Evolutionary conservation across 208 protist species (phyloP), one percentile per base, ranked within the genome.

Genomic region (Willaertia magna): DNA sequence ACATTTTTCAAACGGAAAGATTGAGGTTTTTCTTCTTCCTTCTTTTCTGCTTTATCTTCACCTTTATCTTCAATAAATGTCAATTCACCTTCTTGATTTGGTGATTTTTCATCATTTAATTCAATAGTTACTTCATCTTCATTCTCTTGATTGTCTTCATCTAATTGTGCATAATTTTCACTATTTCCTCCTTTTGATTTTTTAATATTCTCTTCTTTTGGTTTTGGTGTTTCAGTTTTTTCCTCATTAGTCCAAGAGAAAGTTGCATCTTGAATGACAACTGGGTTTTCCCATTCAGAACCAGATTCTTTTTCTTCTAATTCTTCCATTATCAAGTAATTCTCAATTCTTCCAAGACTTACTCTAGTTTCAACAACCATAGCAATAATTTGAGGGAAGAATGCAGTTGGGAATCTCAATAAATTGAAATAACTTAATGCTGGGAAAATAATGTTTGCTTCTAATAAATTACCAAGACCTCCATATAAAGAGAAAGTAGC

Each of bases 361-460:
- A 92, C 90, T 30, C 52, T 78, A 34, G 87, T 87, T 42, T 92
- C 89, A 7, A 89, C 90, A 1, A 90, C 1, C 0, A 48, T 43
- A 49, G 74, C 89, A 40, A 92, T 67, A n/a, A 93, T 55, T 4
- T 46, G 59, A 22, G 91, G 91, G 1, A 92, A 85, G 79, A 91
- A 88, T 44, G 82, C 86, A 0, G 88, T 12, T 78, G 83, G 74
- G 18, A 85, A 74, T n/a, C 91, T 90, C 48, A 98, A 91, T 18
- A 96, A 91, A 86, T 93, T 92, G 74, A 98, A 93, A 52, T 97
- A 91, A 7, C 92, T 85, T 46, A 98, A 92, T 30, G 93, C 83
- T 2, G 95, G 94, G 83, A 97, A 97, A 40, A 83, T 83, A 43
- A 95, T 88, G 39, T 92, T 85, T 6, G 94, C 89, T 0, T 86